These are phyloP conservation scores for Harringtonia aguacate DNA, from an alignment of 2,329 filamentous ascomycete genomes.

Conservation along the genomic window DNA sequence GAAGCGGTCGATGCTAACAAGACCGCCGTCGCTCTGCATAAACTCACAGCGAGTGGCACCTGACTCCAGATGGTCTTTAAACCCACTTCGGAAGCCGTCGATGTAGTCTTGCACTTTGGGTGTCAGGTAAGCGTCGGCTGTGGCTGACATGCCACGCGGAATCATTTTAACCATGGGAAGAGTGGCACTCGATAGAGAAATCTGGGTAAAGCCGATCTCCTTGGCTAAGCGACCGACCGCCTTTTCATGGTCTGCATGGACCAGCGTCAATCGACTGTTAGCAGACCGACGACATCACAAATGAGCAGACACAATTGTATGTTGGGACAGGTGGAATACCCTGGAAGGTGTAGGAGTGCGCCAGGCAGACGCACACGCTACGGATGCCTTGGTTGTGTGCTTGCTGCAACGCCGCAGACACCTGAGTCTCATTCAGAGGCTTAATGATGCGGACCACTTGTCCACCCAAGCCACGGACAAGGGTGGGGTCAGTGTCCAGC, in stretches of 20 bases:
- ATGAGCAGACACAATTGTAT: no score
- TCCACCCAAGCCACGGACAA: slow-evolving; percentile 17
- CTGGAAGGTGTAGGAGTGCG: slow-evolving; percentile 47
- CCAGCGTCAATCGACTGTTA: no score
- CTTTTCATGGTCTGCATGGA: slow-evolving; percentile 47
- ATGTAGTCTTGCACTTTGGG: slow-evolving; percentile 63
- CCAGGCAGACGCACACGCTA: slow-evolving; percentile 31
- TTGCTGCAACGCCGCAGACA: slow-evolving; percentile 25
- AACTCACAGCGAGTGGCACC: slow-evolving; percentile 55
- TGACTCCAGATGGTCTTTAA: slow-evolving; percentile 52
- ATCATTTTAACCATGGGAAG: slow-evolving; percentile 68
- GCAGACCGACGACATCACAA: no score
- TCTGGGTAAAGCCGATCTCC: slow-evolving; percentile 20
- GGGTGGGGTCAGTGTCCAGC: slow-evolving; percentile 25
- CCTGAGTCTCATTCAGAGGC: slow-evolving; percentile 16
- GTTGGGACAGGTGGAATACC: no score
- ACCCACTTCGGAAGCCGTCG: slow-evolving; percentile 52
- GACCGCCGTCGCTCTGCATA: slow-evolving; percentile 54
- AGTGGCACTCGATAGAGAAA: background rate
- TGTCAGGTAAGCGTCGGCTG: slow-evolving; percentile 63
- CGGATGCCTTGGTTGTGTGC: no score
- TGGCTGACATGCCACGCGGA: slow-evolving; percentile 57
- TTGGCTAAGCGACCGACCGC: slow-evolving; percentile 26
- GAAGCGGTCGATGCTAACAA: slow-evolving; percentile 11
- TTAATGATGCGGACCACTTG: slow-evolving; percentile 20